Evolutionary conservation across 257 asterid species (phyloP).

Genomic region (Solanum megistacrolobum): DNA sequence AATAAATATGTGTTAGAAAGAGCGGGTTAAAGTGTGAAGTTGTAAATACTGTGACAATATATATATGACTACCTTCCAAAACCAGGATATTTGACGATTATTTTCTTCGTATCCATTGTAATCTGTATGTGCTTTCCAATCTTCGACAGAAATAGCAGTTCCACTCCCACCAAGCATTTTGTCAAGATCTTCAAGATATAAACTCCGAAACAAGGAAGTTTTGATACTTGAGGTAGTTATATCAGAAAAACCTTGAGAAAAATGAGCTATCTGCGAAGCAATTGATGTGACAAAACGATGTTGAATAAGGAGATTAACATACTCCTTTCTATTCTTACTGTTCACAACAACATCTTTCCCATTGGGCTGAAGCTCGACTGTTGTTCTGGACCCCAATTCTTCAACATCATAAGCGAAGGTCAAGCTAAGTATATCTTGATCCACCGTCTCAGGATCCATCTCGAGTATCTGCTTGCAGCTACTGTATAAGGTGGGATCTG

Average conservation of each 20-base stretch:
- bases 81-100: slow-evolving; percentile 40
- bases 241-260: slow-evolving; percentile 25
- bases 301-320: slow-evolving; percentile 23
- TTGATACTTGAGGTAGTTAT: slow-evolving; percentile 19
- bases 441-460: slow-evolving; percentile 55
- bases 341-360: slow-evolving; percentile 52
- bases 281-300: slow-evolving; percentile 32
- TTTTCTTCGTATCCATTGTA: neutral
- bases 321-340: slow-evolving; percentile 53
- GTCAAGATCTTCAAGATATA: slow-evolving; percentile 67
- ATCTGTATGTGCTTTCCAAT: neutral
- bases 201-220: slow-evolving; percentile 46
- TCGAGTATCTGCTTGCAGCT: neutral
- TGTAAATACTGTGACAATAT: neutral
- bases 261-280: slow-evolving; percentile 38
- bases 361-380: neutral
- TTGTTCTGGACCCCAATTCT: slow-evolving; percentile 39
- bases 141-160: neutral
- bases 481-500: neutral
- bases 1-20: too few species aligned
- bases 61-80: slow-evolving; percentile 53
- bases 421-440: slow-evolving; percentile 51
- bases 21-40: neutral
- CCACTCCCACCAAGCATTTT: slow-evolving; percentile 35
- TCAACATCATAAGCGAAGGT: neutral